Percentiles rank a stretch among this genome's conserved stretches.
phyloP scores from a whole-genome alignment of 2,329 filamentous ascomycete species.

The Apiospora pterosperma region DNA sequence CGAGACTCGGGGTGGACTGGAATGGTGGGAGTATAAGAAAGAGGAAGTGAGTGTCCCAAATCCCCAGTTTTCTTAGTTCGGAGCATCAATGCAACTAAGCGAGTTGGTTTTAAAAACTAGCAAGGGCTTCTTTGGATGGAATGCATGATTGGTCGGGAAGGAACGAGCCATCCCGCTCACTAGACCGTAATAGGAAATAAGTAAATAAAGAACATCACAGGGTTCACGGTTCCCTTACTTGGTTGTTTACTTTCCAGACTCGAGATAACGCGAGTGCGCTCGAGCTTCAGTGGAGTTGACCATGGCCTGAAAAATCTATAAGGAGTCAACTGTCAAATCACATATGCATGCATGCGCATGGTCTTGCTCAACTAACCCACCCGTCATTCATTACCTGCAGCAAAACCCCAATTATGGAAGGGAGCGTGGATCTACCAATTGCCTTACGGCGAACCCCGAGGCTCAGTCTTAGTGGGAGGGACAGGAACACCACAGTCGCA shows the following conservation, averaged over 20 bases:
- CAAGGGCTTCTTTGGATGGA: neutral
- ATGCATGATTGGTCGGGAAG: neutral
- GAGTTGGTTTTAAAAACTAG: neutral
- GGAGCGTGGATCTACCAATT: slow-evolving; percentile 43
- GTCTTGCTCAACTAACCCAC: neutral
- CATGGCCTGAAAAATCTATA: neutral
- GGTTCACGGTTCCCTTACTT: neutral
- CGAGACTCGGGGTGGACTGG: neutral
- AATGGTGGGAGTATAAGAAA: neutral
- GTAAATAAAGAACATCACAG: slow-evolving; percentile 31
- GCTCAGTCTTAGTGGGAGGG: slow-evolving; percentile 24
- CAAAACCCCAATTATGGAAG: slow-evolving; percentile 25
- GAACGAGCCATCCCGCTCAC: slow-evolving; percentile 16
- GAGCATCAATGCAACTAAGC: neutral
- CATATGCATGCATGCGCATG: neutral
- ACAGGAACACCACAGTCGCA: slow-evolving; percentile 6
- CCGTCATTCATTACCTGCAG: neutral
- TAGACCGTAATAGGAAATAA: slow-evolving; percentile 37
- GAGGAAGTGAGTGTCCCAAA: neutral
- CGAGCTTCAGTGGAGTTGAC: neutral
- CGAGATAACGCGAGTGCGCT: neutral
- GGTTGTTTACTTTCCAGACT: slow-evolving; percentile 8
- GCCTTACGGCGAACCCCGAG: slow-evolving; percentile 54
- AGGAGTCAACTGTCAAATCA: neutral
- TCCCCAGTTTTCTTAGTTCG: neutral